Base-by-base conservation (phyloP, 2,329 filamentous ascomycete species). In the Fusarium transvaalense region DNA sequence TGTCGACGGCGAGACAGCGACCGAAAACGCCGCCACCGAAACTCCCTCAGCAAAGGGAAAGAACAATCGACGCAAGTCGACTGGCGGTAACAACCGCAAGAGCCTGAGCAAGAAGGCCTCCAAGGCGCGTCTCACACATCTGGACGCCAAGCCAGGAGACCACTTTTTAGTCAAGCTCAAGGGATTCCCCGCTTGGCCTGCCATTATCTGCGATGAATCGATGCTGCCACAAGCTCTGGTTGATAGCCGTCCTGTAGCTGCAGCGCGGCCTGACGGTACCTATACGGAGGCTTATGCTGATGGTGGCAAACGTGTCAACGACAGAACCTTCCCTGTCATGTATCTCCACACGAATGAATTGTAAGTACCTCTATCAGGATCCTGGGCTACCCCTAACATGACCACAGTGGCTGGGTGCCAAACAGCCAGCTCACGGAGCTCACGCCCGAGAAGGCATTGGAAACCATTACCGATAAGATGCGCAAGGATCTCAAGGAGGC, bases 331-430 rank as follows among this genome's bases (percentile, higher is more conserved):
- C 78, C 93, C 95, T 7, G 90, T 98, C 76, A 97, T 98, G 95
- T 98, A 97, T 78, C 83, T 98, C 51, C 85, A 89, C 68, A 97
- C 94, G 37, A 97, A 98, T 76, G 95, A 98, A 85, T 98, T 99
- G 96, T 99, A 83, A 88, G 95, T 89, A 29, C 29, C 14, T 21
- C 6, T 5, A 35, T 29, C 8, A 27, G 13, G 12, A 10, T 12
- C 15, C n/a, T 17, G 13, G 13, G 27, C 38, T 25, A 13, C 25
- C 23, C 39, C 51, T 72, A 54, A 66, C 71, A 56, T 69, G 42
- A 60, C 17, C 61, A 60, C 73, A 99, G 96, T 81, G 92, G 92
- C 37, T 99, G 95, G 95, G 92, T 95, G 69, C 87, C 90, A 64
- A 97, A 98, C 79, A 92, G 89, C 23, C 90, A 93, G 61, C 86